Conservation (phyloP, 75 land plant genomes). For the Cunninghamia lanceolata region DNA sequence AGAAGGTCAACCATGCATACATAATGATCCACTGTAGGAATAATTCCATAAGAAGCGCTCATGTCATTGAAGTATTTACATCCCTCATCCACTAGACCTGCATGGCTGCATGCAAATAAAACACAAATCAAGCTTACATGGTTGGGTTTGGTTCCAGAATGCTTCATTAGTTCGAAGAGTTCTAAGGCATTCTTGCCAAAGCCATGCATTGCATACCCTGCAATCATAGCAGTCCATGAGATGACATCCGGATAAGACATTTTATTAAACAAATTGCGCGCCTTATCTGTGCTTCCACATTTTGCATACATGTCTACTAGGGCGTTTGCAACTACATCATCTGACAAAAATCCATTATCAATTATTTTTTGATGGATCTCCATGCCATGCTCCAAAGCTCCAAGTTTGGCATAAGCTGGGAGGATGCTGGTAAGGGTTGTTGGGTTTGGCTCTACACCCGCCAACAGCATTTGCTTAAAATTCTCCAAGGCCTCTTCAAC, state of each 20-base stretch:
- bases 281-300: constrained; percentile 15
- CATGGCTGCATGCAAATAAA: too few relatives aligned
- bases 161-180: background rate
- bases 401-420: constrained; percentile 14
- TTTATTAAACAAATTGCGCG: constrained; percentile 11
- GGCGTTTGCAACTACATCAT: constrained; percentile 15
- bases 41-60: too few relatives aligned
- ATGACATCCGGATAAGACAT: constrained; percentile 12
- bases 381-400: constrained; percentile 13
- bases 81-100: too few relatives aligned
- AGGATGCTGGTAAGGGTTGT: constrained; percentile 20
- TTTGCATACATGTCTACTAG: constrained; percentile 19
- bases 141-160: too few relatives aligned
- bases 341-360: background rate
- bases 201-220: constrained; percentile 8
- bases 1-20: too few relatives aligned
- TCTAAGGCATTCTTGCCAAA: constrained; percentile 14
- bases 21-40: too few relatives aligned
- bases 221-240: constrained; percentile 23
- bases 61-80: too few relatives aligned
- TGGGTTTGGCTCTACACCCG: constrained; percentile 9
- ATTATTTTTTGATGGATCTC: constrained; percentile 7
- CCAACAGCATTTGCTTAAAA: background rate
- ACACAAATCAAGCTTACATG: too few relatives aligned
- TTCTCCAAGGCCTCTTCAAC: constrained; percentile 16